These are phyloP conservation scores for Colletotrichum navitas DNA, from an alignment of 2,329 filamentous ascomycete genomes.

Conservation along the genomic window DNA sequence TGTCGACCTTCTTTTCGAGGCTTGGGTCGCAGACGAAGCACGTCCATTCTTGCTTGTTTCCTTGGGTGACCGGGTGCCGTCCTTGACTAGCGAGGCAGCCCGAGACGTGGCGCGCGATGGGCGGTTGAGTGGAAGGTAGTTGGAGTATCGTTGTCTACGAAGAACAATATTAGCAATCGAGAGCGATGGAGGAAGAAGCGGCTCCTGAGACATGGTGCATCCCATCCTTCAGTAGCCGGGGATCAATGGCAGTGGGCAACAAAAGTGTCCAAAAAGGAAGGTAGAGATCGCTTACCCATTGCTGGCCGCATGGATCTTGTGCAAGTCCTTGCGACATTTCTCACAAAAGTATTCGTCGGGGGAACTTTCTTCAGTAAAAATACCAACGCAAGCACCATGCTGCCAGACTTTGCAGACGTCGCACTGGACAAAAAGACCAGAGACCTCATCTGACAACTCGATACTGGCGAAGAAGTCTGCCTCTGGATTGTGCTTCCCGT, in stretches of 20 bases:
- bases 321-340: constrained; percentile 90
- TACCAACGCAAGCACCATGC: constrained; percentile 96
- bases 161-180: constrained; percentile 17
- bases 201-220: background rate
- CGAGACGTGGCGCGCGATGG: constrained; percentile 69
- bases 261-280: constrained; percentile 31
- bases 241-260: constrained; percentile 30
- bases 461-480: constrained; percentile 69
- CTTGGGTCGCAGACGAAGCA: constrained; percentile 63
- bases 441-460: constrained; percentile 84
- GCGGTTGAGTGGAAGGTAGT: constrained; percentile 72
- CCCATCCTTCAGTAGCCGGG: too few relatives aligned
- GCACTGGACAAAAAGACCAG: constrained; percentile 97
- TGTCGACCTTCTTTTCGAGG: constrained; percentile 88
- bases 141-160: constrained; percentile 73
- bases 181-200: background rate
- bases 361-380: constrained; percentile 92
- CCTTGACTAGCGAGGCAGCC: constrained; percentile 75
- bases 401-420: constrained; percentile 99
- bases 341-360: constrained; percentile 99
- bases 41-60: constrained; percentile 69
- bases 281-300: constrained; percentile 79
- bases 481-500: constrained; percentile 69
- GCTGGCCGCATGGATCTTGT: constrained; percentile 82
- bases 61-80: constrained; percentile 67